Base-by-base conservation (phyloP, 768 basidiomycete species). In the Suillus occidentalis region DNA sequence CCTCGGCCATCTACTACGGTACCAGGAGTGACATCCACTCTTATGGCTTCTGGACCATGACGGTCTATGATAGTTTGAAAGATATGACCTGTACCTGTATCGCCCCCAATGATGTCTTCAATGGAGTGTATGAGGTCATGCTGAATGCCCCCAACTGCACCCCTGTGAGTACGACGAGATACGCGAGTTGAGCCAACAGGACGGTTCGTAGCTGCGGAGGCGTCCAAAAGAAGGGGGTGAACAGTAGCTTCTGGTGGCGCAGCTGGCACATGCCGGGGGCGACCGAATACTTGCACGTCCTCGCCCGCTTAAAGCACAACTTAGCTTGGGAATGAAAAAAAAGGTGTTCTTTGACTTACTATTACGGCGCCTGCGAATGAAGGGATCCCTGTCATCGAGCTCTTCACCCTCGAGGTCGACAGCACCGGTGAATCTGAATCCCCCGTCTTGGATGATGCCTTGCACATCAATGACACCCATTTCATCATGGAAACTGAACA, bases 201-300 rank as follows among this genome's bases (percentile, higher is more conserved):
- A 55, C 85, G 87, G 66, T 77, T 81, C 6, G 80, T 70, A 18
- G 77, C 74, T 7, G 76, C 70, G 7, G 87, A 82, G 37, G 81
- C 83, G 66, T 96, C 91, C 25, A 92, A 72, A 16, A 97, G 83
- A 8, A 97, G 81, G 6, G 95, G 95, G 72, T 97, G 95, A 0
- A 89, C 87, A 13, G 88, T 89, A 18, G 89, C 81, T 69, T 93
- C 91, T 31, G 86, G 81, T n/a, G 84, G 83, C 28, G 84, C 79
- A 12, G 83, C 72, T 39, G 83, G 76, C 4, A 75, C 74, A 65
- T 82, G 84, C 69, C 90, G 81, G 50, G 84, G 70, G 58, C 89
- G 81, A 40, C 90, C 90, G 68, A 91, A 90, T 39, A 90, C 79
- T 45, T 86, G 84, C 25, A 84, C 65, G 65, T 84, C 84, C 56